Base-by-base conservation (phyloP, 108 stramenopile genomes). In the Fragilariopsis cylindrus region DNA sequence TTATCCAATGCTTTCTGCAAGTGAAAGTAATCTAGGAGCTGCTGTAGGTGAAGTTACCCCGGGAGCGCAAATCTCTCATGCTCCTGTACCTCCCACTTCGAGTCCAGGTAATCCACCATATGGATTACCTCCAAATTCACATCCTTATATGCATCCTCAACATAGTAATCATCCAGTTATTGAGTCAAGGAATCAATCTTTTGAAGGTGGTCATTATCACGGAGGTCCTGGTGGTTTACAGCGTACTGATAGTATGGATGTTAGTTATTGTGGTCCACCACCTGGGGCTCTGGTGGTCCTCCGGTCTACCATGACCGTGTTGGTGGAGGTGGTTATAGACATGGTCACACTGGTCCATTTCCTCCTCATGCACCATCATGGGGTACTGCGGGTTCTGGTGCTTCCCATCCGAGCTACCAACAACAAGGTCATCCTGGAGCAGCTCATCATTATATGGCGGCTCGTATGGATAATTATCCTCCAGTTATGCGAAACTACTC, bases 111-210 rank as follows among this genome's bases (percentile, higher is more conserved):
- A 63, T 30, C 30, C 30, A 13, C 7, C 62, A 41, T 63, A 63
- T 15, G 62, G 58, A 63, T 63, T 30, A 13, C 40, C 56, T 5
- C 57, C 15, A 8, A 56, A 57, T 57, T 13, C 40, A 3, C 55
- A 68, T 69, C 67, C 66, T 44, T 52, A 53, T 9, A 66, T 68
- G 15, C 70, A 66, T 72, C 60, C 57, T 48, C 71, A 49, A 12
- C 57, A 21, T 41, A 19, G 45, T 12, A 45, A 5, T 11, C 79
- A 80, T 21, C 72, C 79, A 18, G 58, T 74, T 16, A 48, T 80
- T 50, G 87, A 88, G 67, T 82, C 84, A 11, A 73, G 87, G 60
- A 88, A 88, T 45, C 87, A 88, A 64, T 88, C 87, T 4, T 88
- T 88, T 57, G 84, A 84, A 40, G 85, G 76, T 39, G 81, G 86